phyloP scores from a whole-genome alignment of 768 basidiomycete genomes.

The Harrya chromipes region DNA sequence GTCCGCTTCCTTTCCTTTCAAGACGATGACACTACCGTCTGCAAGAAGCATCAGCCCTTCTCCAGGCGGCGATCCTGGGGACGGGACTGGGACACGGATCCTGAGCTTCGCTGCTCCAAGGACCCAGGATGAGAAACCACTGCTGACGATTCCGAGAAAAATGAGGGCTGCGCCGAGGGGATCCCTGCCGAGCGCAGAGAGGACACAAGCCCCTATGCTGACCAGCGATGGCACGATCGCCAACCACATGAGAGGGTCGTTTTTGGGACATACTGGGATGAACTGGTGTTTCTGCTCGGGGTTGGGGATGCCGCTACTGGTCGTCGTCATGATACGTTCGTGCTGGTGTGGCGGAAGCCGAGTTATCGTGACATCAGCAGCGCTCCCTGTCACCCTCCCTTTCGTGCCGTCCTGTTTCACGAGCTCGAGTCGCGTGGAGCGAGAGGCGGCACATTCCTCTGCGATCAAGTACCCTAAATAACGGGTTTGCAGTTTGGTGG shows the following conservation, averaged over 20 bases:
- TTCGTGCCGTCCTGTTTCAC: not conserved
- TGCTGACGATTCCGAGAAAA: conserved; percentile 29
- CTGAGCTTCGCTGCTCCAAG: conserved; percentile 26
- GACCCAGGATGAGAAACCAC: conserved; percentile 27
- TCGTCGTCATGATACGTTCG: not conserved
- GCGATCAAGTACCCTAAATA: conserved; percentile 55
- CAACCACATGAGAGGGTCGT: conserved; percentile 7
- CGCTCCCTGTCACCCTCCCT: conserved; percentile 16
- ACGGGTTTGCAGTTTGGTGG: conserved; percentile 48
- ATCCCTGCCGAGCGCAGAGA: conserved; percentile 23
- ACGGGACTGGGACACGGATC: conserved; percentile 24
- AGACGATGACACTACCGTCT: conserved; percentile 21
- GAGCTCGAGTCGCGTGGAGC: conserved; percentile 2
- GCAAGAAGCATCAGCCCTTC: conserved; percentile 27
- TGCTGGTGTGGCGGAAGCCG: conserved; percentile 7
- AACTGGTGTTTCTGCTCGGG: not conserved
- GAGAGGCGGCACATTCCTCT: not conserved
- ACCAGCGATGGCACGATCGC: conserved; percentile 23
- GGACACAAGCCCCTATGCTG: conserved; percentile 19
- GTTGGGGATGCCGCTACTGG: not conserved
- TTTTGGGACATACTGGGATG: conserved; percentile 9
- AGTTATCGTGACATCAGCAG: conserved; percentile 15
- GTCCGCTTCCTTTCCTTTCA: conserved; percentile 27
- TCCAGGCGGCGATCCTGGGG: conserved; percentile 23
- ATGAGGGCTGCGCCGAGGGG: conserved; percentile 29